A percentile compares a stretch with the other conserved stretches of the same genome.
Evolutionary conservation across 345 rosid species (phyloP).

Genomic region (Carallia pectinifolia): DNA sequence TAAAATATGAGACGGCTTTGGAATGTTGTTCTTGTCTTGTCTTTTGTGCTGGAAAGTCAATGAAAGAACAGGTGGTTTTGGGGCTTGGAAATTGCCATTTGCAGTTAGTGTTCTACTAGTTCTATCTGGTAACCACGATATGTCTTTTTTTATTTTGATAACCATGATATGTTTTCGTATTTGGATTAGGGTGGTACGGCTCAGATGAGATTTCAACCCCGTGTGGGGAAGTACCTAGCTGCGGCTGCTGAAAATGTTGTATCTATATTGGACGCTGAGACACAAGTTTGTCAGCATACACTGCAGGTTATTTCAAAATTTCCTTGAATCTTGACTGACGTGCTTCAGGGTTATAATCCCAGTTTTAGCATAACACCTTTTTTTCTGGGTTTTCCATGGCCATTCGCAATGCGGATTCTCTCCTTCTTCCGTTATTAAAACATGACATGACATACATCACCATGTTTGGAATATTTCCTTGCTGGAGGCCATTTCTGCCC

Average conservation of each 20-base stretch:
- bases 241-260: slow-evolving; percentile 80
- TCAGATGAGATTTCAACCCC: slow-evolving; percentile 92
- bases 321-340: background rate
- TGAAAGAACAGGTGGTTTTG: background rate
- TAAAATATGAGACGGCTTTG: background rate
- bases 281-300: slow-evolving; percentile 65
- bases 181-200: slow-evolving; percentile 71
- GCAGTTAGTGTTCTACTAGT: no score
- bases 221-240: slow-evolving; percentile 84
- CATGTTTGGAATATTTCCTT: no score
- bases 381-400: background rate
- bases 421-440: background rate
- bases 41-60: background rate
- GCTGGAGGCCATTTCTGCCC: no score
- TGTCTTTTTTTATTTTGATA: no score
- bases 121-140: no score
- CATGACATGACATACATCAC: no score
- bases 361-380: background rate
- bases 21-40: background rate
- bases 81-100: background rate
- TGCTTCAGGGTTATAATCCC: background rate
- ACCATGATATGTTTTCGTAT: background rate
- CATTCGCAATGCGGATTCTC: background rate
- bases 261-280: slow-evolving; percentile 82
- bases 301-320: slow-evolving; percentile 52